phyloP scores from a whole-genome alignment of 306 rosid genomes.

The Inga leiocalycina region DNA sequence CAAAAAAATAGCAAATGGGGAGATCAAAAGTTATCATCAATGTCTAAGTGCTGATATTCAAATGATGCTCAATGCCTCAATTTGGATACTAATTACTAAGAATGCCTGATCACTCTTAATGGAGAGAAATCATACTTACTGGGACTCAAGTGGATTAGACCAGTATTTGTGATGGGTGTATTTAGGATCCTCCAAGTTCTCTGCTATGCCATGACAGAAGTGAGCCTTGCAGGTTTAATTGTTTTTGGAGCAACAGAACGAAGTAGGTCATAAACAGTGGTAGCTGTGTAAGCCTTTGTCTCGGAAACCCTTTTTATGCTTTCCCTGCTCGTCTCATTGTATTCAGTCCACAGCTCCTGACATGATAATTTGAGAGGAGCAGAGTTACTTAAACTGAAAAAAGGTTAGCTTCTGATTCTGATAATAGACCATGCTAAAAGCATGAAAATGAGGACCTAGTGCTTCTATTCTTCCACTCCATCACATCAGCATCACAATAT shows the following conservation, averaged over 20 bases:
- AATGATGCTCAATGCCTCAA: background rate
- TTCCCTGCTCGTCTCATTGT: conserved; percentile 58
- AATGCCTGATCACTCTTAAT: background rate
- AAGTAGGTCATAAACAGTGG: conserved; percentile 54
- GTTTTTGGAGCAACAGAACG: conserved; percentile 58
- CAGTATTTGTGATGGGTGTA: conserved; percentile 75
- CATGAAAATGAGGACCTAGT: background rate
- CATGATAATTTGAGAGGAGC: conserved; percentile 44
- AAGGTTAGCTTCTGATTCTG: background rate
- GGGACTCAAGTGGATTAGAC: conserved; percentile 89
- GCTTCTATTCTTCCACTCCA: conserved; percentile 13
- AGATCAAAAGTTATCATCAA: background rate
- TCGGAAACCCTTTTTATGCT: conserved; percentile 39
- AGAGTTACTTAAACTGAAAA: conserved; percentile 19
- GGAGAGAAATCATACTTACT: conserved; percentile 46
- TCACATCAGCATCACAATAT: conserved; percentile 5
- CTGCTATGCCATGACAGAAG: conserved; percentile 86
- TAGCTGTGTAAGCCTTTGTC: conserved; percentile 52
- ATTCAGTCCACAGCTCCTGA: conserved; percentile 55
- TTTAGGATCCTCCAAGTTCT: conserved; percentile 69
- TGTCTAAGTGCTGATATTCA: conserved; percentile 5
- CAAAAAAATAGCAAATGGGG: background rate
- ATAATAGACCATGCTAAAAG: background rate
- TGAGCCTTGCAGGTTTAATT: conserved; percentile 71
- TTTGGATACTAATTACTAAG: background rate